A percentile compares a stretch with the other conserved stretches of the same genome.
These are phyloP conservation scores for Metschnikowia kunwiensis DNA, from an alignment of 805 yeast genomes.

Conservation along the genomic window DNA sequence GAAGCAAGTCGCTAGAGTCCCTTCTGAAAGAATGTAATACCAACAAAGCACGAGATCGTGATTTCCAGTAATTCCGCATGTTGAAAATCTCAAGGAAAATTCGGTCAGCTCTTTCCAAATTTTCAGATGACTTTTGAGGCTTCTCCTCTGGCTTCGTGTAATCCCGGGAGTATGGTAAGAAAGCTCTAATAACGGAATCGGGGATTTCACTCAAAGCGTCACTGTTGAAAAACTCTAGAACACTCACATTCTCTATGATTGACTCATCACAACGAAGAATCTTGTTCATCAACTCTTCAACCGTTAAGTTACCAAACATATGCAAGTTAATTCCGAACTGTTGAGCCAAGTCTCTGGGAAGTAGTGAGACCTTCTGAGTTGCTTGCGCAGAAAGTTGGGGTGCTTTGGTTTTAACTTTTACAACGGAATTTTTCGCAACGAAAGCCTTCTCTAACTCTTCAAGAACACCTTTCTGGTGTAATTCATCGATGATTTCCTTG, in stretches of 20 bases:
- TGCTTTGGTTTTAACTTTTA: constrained; percentile 33
- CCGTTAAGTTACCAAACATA: constrained; percentile 51
- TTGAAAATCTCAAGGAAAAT: constrained; percentile 68
- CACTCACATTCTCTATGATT: constrained; percentile 51
- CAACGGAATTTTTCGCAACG: constrained; percentile 67
- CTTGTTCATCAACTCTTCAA: constrained; percentile 50
- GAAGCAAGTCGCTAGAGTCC: constrained; percentile 60
- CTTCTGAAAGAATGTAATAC: constrained; percentile 56
- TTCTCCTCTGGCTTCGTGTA: constrained; percentile 22
- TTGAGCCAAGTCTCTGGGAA: constrained; percentile 76
- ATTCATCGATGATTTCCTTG: constrained; percentile 54
- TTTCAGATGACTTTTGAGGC: constrained; percentile 22
- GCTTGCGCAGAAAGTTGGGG: constrained; percentile 3
- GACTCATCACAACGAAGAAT: constrained; percentile 60
- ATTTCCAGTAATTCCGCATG: constrained; percentile 67
- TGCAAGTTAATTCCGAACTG: constrained; percentile 80
- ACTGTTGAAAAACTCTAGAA: constrained; percentile 66
- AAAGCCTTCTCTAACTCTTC: constrained; percentile 82
- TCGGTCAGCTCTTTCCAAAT: constrained; percentile 66
- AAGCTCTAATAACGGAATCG: constrained; percentile 50
- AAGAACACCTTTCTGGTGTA: constrained; percentile 74
- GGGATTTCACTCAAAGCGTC: constrained; percentile 64
- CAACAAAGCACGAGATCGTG: constrained; percentile 61
- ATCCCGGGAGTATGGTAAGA: constrained; percentile 63
- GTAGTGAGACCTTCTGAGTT: constrained; percentile 55